These are phyloP conservation scores for Kluyveromyces marxianus DNA, from an alignment of 1,139 yeast genomes.

Conservation along the genomic window DNA sequence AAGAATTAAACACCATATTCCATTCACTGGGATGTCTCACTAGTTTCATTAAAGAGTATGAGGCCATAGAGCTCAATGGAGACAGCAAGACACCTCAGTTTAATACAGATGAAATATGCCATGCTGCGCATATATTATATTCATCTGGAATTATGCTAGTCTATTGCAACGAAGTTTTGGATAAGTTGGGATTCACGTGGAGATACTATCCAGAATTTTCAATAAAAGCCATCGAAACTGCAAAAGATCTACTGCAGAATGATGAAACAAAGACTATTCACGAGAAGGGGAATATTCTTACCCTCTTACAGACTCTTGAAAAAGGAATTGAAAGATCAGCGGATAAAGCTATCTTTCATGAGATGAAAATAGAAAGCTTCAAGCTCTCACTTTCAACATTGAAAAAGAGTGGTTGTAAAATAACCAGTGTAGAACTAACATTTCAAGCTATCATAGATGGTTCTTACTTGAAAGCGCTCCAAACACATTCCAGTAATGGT, in stretches of 20 bases:
- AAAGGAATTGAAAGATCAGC: constrained; percentile 4
- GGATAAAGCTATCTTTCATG: background rate
- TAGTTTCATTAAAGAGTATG: background rate
- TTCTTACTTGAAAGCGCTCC: background rate
- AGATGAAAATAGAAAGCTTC: background rate
- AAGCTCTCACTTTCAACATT: constrained; percentile 1
- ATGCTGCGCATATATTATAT: constrained; percentile 1
- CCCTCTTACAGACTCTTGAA: constrained; percentile 14
- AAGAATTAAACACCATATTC: background rate
- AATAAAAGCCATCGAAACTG: constrained; percentile 19
- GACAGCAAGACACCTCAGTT: background rate
- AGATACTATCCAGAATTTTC: constrained; percentile 7
- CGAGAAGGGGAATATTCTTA: constrained; percentile 15
- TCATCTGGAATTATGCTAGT: background rate
- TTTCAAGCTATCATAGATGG: constrained; percentile 1
- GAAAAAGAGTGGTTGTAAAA: constrained; percentile 1
- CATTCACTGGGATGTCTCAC: background rate
- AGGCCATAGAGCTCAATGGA: background rate
- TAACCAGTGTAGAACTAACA: constrained; percentile 7
- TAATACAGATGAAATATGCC: background rate
- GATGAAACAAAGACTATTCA: constrained; percentile 14
- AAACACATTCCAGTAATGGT: background rate
- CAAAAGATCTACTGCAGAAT: constrained; percentile 17
- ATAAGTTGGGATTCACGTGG: constrained; percentile 5
- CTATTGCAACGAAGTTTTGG: constrained; percentile 3